Conservation (phyloP, 2,329 filamentous ascomycete species). For the Hypomyces rosellus region DNA sequence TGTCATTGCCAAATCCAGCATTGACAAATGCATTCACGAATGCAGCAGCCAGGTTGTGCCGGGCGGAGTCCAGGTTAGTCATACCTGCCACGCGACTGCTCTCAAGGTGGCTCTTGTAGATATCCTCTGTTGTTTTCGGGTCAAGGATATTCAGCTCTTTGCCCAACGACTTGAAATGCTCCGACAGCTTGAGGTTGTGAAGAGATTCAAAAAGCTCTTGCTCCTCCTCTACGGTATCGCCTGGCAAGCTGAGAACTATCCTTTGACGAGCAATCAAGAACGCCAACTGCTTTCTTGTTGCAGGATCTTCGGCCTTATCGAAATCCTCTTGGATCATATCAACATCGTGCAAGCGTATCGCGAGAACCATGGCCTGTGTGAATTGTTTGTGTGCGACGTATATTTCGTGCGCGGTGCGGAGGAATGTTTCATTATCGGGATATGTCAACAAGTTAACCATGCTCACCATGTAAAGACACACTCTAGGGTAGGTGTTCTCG, state of each 20-base stretch:
- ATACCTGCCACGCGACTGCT: constrained; percentile 87
- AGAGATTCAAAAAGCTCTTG: constrained; percentile 74
- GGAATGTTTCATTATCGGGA: constrained; percentile 93
- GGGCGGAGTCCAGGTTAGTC: constrained; percentile 90
- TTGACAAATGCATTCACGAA: constrained; percentile 98
- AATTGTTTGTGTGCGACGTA: constrained; percentile 91
- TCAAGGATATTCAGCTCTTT: constrained; percentile 97
- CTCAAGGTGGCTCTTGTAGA: constrained; percentile 98
- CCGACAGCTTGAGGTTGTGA: constrained; percentile 79
- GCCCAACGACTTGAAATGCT: constrained; percentile 87
- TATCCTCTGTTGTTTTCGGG: constrained; percentile 94
- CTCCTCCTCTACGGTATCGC: constrained; percentile 60
- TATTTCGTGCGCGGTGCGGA: constrained; percentile 86
- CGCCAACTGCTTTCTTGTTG: constrained; percentile 86
- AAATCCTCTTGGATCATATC: constrained; percentile 80
- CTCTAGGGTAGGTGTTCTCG: constrained; percentile 85
- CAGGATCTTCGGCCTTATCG: constrained; percentile 69
- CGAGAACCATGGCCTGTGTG: constrained; percentile 87
- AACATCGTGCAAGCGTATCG: constrained; percentile 85
- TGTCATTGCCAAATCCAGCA: constrained; percentile 89
- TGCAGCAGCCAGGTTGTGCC: constrained; percentile 89
- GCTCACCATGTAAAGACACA: constrained; percentile 97
- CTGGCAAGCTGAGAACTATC: constrained; percentile 66
- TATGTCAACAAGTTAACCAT: constrained; percentile 98
- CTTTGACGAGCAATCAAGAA: constrained; percentile 89